Percentiles rank a stretch among this genome's conserved stretches.
phyloP scores from a whole-genome alignment of 2,329 filamentous ascomycete genomes.

The Capronia americana region DNA sequence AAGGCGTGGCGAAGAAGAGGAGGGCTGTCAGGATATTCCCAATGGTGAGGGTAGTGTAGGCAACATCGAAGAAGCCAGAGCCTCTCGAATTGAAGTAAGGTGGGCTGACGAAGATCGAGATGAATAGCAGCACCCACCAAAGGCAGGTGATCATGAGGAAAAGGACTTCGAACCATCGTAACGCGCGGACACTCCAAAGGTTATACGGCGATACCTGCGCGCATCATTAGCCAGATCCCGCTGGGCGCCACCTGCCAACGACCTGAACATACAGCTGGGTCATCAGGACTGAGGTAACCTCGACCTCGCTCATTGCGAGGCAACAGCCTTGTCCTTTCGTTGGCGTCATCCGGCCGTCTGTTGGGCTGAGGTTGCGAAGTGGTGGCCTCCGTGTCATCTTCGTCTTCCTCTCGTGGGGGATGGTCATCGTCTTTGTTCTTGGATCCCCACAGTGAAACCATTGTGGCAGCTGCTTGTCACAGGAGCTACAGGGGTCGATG shows the following conservation, averaged over 20 bases:
- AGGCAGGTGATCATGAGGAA: slow-evolving; percentile 77
- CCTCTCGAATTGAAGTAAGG: slow-evolving; percentile 85
- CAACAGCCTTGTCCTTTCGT: slow-evolving; percentile 71
- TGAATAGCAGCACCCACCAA: slow-evolving; percentile 93
- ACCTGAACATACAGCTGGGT: slow-evolving; percentile 70
- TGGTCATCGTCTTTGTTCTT: slow-evolving; percentile 56
- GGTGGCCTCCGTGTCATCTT: slow-evolving; percentile 27
- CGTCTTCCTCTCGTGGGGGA: slow-evolving; percentile 42
- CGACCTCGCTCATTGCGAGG: slow-evolving; percentile 63
- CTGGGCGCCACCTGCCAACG: background rate
- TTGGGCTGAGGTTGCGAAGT: slow-evolving; percentile 29
- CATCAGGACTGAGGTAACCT: slow-evolving; percentile 76
- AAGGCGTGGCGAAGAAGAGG: slow-evolving; percentile 86
- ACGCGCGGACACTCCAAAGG: slow-evolving; percentile 83
- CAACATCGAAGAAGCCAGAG: slow-evolving; percentile 90
- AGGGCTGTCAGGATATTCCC: slow-evolving; percentile 77
- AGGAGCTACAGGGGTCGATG: background rate
- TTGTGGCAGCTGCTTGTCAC: slow-evolving; percentile 40
- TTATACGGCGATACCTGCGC: slow-evolving; percentile 82
- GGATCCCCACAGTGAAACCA: slow-evolving; percentile 63
- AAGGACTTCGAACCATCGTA: slow-evolving; percentile 77
- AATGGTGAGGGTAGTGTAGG: slow-evolving; percentile 78
- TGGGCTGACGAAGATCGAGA: slow-evolving; percentile 88
- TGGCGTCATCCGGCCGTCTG: slow-evolving; percentile 51
- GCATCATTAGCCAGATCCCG: slow-evolving; percentile 1